Percentiles rank a stretch among this genome's conserved stretches.
Conservation (phyloP, 2,329 filamentous ascomycete species). For the Trichoderma koningii region DNA sequence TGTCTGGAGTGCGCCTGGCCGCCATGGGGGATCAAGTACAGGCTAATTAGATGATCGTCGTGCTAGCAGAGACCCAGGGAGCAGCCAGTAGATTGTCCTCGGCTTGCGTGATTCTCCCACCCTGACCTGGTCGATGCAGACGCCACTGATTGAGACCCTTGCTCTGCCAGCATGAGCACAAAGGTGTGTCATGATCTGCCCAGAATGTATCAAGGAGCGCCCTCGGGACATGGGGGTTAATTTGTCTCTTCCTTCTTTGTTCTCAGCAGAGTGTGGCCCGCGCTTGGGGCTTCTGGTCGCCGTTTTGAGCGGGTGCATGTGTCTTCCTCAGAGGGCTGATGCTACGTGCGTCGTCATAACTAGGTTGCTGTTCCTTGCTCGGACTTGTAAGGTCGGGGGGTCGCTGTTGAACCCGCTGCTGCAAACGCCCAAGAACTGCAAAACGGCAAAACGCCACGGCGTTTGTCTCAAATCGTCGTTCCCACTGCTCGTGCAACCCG, state of each 20-base stretch:
- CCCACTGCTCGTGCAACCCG: background rate
- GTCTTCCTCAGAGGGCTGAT: background rate
- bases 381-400: background rate
- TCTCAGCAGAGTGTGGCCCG: background rate
- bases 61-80: constrained; percentile 22
- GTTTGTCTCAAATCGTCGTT: background rate
- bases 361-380: constrained; percentile 1
- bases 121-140: constrained; percentile 15
- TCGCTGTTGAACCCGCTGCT: background rate
- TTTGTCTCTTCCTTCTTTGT: background rate
- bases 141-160: constrained; percentile 22
- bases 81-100: constrained; percentile 23
- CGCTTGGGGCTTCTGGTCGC: background rate
- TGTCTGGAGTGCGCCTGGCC: constrained; percentile 17
- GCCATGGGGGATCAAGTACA: background rate
- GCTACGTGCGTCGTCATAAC: constrained; percentile 19
- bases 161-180: constrained; percentile 13
- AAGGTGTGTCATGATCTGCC: constrained; percentile 28
- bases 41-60: constrained; percentile 27
- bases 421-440: background rate
- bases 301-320: background rate
- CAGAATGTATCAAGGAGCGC: constrained; percentile 17
- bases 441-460: background rate
- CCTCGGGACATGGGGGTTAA: background rate
- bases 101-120: constrained; percentile 24